Evolutionary conservation across 2,329 filamentous ascomycete species (phyloP).

Genomic region (Aspergillus sp.): DNA sequence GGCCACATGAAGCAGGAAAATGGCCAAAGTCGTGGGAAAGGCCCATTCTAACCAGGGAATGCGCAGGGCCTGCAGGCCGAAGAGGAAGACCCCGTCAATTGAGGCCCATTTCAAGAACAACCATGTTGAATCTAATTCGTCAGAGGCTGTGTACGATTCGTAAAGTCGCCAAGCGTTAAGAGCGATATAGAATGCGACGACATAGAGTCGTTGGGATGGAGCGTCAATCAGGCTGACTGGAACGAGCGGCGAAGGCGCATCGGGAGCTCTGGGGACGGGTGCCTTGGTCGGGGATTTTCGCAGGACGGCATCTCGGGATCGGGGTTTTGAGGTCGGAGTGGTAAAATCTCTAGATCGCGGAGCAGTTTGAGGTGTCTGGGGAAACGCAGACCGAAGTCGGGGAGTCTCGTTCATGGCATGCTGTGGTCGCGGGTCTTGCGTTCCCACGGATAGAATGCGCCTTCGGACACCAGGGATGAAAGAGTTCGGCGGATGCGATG

Average conservation of each 20-base stretch:
- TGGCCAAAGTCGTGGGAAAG: slow-evolving; percentile 66
- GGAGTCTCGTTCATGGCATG: slow-evolving; percentile 82
- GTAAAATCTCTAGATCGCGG: slow-evolving; percentile 35
- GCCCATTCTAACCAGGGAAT: slow-evolving; percentile 98
- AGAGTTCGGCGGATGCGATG: not conserved
- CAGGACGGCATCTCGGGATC: slow-evolving; percentile 22
- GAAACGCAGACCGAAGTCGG: slow-evolving; percentile 78
- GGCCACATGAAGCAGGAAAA: slow-evolving; percentile 70
- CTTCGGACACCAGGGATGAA: not conserved
- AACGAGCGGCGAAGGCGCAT: slow-evolving; percentile 63
- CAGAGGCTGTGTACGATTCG: slow-evolving; percentile 77
- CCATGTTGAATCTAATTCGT: slow-evolving; percentile 83
- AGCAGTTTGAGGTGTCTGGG: slow-evolving; percentile 65
- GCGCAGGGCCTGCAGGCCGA: slow-evolving; percentile 78
- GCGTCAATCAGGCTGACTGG: slow-evolving; percentile 80
- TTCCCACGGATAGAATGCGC: slow-evolving; percentile 6
- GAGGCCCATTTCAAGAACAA: slow-evolving; percentile 91
- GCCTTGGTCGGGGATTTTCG: slow-evolving; percentile 22
- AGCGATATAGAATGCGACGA: slow-evolving; percentile 72
- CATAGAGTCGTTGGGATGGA: slow-evolving; percentile 86
- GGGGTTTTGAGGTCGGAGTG: slow-evolving; percentile 25
- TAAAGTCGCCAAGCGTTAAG: slow-evolving; percentile 82
- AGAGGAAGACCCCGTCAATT: slow-evolving; percentile 83
- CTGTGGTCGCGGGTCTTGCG: slow-evolving; percentile 29
- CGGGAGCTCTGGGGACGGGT: slow-evolving; percentile 19